phyloP scores from a whole-genome alignment of 805 yeast genomes.

The Lachancea meyersii region DNA sequence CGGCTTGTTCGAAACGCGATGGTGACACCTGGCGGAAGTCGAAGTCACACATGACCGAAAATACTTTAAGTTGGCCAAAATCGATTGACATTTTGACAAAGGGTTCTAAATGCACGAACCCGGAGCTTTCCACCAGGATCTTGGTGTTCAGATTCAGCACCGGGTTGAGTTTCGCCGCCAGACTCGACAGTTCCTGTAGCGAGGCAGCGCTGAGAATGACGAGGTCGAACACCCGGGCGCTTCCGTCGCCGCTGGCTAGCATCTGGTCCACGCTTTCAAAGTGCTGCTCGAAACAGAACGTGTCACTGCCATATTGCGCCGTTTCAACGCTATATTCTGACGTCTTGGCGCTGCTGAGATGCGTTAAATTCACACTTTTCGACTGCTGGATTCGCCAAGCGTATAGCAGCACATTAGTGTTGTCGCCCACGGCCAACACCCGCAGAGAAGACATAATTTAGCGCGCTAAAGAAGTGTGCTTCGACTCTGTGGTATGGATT shows the following conservation, averaged over 20 bases:
- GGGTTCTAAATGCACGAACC: constrained; percentile 67
- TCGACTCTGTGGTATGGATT: neutral
- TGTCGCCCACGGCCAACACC: constrained; percentile 28
- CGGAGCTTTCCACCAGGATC: constrained; percentile 61
- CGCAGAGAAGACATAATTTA: constrained; percentile 17
- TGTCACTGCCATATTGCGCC: constrained; percentile 24
- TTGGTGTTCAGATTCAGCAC: constrained; percentile 41
- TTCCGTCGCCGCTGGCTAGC: constrained; percentile 4
- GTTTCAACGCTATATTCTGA: constrained; percentile 20
- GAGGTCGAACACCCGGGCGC: constrained; percentile 35
- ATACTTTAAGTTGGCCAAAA: constrained; percentile 35
- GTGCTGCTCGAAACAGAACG: constrained; percentile 21
- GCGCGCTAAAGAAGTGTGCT: neutral
- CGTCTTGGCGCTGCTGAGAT: constrained; percentile 27
- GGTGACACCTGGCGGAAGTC: constrained; percentile 43
- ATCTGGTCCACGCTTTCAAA: constrained; percentile 24
- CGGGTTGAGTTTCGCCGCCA: constrained; percentile 36
- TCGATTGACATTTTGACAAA: constrained; percentile 46
- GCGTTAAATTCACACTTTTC: constrained; percentile 31
- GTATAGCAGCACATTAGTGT: constrained; percentile 28
- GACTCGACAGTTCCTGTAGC: constrained; percentile 44
- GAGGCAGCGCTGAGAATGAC: constrained; percentile 44
- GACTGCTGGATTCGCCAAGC: constrained; percentile 32
- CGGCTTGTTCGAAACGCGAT: constrained; percentile 32
- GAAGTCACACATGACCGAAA: constrained; percentile 57